Evolutionary conservation across 1,139 yeast species (phyloP).

Genomic region (Kodamaea sp.): DNA sequence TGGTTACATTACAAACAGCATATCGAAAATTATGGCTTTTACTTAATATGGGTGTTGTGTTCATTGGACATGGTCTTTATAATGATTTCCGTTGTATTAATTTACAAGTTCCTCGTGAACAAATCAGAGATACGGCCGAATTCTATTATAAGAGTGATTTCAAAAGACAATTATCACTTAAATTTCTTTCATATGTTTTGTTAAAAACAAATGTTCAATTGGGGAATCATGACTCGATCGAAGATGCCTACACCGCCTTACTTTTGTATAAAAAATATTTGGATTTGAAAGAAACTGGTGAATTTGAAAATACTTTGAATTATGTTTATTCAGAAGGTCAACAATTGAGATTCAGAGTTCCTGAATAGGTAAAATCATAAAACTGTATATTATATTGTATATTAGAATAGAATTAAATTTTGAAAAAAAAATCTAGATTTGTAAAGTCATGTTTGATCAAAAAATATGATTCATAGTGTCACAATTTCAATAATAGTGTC

Average conservation of each 20-base stretch:
- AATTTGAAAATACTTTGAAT: conserved; percentile 58
- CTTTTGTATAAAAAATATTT: conserved; percentile 68
- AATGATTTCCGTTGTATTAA: conserved; percentile 94
- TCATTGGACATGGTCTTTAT: conserved; percentile 90
- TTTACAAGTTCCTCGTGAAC: conserved; percentile 77
- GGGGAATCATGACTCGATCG: conserved; percentile 95
- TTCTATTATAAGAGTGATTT: conserved; percentile 69
- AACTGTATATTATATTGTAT: conserved; percentile 1
- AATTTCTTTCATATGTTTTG: conserved; percentile 80
- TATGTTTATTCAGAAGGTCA: conserved; percentile 76
- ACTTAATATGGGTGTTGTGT: conserved; percentile 81
- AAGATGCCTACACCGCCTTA: conserved; percentile 89
- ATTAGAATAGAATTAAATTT: too few relatives aligned
- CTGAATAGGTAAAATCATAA: conserved; percentile 17
- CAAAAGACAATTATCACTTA: conserved; percentile 76
- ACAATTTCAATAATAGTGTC: too few relatives aligned
- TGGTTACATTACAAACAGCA: conserved; percentile 80
- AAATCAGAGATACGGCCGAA: conserved; percentile 86
- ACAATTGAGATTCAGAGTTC: conserved; percentile 40
- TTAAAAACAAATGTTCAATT: conserved; percentile 76
- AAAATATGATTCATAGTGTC: too few relatives aligned
- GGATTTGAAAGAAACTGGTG: conserved; percentile 55
- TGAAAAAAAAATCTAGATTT: too few relatives aligned
- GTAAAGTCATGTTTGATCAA: too few relatives aligned
- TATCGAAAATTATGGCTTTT: conserved; percentile 87